Percentiles rank a stretch among this genome's conserved stretches.
phyloP scores from a whole-genome alignment of 2,329 filamentous ascomycete species.

The Colletotrichum sidae region DNA sequence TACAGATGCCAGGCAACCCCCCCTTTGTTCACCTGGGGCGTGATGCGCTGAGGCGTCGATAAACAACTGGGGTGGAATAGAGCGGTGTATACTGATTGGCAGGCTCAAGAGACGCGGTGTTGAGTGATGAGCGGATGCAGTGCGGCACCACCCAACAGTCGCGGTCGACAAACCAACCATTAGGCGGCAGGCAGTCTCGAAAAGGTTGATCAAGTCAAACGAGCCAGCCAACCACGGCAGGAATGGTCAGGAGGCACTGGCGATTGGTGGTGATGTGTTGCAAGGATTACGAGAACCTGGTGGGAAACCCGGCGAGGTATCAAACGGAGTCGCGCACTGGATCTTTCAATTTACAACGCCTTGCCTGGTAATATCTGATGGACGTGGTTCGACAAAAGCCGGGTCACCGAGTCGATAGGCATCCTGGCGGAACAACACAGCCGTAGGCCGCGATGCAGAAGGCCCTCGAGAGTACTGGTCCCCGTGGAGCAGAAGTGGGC shows the following conservation, averaged over 20 bases:
- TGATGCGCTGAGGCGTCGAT: constrained; percentile 27
- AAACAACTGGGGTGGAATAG: constrained; percentile 11
- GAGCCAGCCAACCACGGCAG: constrained; percentile 7
- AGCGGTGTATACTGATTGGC: constrained; percentile 13
- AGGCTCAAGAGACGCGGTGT: constrained; percentile 1
- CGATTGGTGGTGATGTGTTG: constrained; percentile 27
- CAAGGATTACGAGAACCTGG: constrained; percentile 21
- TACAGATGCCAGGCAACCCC: constrained; percentile 22
- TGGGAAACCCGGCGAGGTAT: not conserved
- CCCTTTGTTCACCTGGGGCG: constrained; percentile 14
- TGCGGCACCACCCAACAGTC: constrained; percentile 10
- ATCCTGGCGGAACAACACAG: constrained; percentile 2
- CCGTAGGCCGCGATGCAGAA: constrained; percentile 11
- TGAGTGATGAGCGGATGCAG: constrained; percentile 19
- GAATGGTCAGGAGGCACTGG: not conserved
- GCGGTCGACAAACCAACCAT: constrained; percentile 13
- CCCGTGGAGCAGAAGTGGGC: constrained; percentile 16
- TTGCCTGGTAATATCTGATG: not conserved
- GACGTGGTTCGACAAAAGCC: not conserved
- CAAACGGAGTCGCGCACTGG: not conserved
- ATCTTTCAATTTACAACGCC: too few relatives aligned
- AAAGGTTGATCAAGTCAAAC: constrained; percentile 18
- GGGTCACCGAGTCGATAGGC: too few relatives aligned
- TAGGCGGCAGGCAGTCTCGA: constrained; percentile 2
- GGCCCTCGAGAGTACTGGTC: not conserved